These are phyloP conservation scores for Paxillus ammoniavirescens DNA, from an alignment of 768 basidiomycete genomes.

Conservation along the genomic window DNA sequence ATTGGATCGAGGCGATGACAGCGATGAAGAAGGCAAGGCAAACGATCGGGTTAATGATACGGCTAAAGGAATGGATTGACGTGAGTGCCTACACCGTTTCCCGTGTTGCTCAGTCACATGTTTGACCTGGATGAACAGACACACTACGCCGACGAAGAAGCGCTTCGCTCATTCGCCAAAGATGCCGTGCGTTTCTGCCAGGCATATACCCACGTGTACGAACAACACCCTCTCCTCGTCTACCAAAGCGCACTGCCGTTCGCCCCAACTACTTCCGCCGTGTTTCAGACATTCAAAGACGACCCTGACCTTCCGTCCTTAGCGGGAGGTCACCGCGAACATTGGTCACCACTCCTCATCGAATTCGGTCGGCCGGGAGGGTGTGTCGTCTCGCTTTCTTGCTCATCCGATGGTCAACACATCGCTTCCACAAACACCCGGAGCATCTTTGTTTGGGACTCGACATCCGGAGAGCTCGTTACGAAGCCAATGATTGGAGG, in stretches of 20 bases:
- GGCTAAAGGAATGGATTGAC: conserved; percentile 25
- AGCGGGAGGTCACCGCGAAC: conserved; percentile 28
- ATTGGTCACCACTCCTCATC: conserved; percentile 31
- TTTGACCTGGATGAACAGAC: conserved; percentile 11
- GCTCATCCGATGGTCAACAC: conserved; percentile 28
- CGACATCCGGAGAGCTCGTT: conserved; percentile 26
- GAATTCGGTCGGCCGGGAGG: conserved; percentile 21
- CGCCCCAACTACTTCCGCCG: conserved; percentile 22
- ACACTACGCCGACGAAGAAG: conserved; percentile 9
- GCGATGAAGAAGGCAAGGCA: conserved; percentile 30
- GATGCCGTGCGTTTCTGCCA: conserved; percentile 33
- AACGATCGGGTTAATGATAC: conserved; percentile 27
- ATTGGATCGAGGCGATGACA: conserved; percentile 36
- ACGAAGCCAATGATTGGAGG: conserved; percentile 16
- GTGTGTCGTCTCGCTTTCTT: conserved; percentile 18
- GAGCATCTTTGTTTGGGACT: conserved; percentile 24
- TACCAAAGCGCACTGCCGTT: conserved; percentile 32
- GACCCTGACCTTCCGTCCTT: conserved; percentile 22
- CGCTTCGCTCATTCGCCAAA: conserved; percentile 17
- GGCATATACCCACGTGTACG: conserved; percentile 28
- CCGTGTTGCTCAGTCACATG: not conserved
- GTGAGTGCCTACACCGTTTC: conserved; percentile 9
- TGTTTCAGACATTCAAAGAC: conserved; percentile 28
- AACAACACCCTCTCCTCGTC: conserved; percentile 32
- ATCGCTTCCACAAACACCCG: conserved; percentile 25